A percentile compares a stretch with the other conserved stretches of the same genome.
Evolutionary conservation across 352 stramenopile species (phyloP).

Genomic region (Pythium periplocum): DNA sequence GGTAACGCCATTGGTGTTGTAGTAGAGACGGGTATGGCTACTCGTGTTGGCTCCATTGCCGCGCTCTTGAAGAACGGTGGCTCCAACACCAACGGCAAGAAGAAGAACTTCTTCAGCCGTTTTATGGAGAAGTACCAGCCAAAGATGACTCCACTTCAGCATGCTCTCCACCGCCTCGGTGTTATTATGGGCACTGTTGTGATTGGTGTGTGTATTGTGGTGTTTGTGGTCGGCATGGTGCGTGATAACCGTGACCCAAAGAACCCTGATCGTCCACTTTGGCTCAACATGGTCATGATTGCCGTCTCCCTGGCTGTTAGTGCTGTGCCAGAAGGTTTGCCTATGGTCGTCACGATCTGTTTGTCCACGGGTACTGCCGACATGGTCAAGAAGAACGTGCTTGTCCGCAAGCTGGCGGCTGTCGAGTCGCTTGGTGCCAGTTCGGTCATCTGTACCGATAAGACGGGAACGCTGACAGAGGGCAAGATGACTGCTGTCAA

Average conservation of each 20-base stretch:
- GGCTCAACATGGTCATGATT: conserved; percentile 93
- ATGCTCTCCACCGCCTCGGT: conserved; percentile 92
- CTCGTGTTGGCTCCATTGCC: conserved; percentile 59
- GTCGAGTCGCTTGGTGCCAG: conserved; percentile 84
- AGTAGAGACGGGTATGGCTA: conserved; percentile 58
- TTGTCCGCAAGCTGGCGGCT: conserved; percentile 80
- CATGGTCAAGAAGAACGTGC: conserved; percentile 81
- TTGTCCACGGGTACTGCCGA: conserved; percentile 61
- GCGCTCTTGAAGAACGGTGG: conserved; percentile 37
- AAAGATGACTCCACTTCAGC: conserved; percentile 88
- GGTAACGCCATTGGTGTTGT: conserved; percentile 60
- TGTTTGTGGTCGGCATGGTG: conserved; percentile 87
- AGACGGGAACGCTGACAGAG: conserved; percentile 92
- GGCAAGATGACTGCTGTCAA: conserved; percentile 79
- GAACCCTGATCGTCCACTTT: conserved; percentile 79
- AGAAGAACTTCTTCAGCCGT: conserved; percentile 41
- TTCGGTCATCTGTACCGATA: conserved; percentile 91
- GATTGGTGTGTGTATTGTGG: conserved; percentile 89
- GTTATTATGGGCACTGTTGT: conserved; percentile 87
- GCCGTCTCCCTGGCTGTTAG: conserved; percentile 83
- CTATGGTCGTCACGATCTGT: conserved; percentile 76
- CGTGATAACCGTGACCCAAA: conserved; percentile 55
- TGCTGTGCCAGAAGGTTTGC: conserved; percentile 70
- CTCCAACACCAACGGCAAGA: conserved; percentile 23
- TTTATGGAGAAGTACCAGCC: conserved; percentile 63